Evolutionary conservation across 371 early-diverging fungal species (phyloP).

Genomic region (Mortierella sp.): DNA sequence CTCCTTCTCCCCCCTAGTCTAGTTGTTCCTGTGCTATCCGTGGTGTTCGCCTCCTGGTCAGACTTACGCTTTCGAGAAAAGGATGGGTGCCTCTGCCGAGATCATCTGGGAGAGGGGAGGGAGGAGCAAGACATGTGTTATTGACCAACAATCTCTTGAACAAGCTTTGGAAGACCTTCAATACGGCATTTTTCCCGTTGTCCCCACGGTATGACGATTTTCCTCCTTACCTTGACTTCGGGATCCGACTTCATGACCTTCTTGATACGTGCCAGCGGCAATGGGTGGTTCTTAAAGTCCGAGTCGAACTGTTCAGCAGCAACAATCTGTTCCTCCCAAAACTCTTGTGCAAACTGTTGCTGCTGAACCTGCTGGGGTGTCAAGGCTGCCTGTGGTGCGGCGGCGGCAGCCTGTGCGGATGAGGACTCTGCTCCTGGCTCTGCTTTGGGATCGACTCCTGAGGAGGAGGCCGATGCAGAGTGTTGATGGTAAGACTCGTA

Average conservation of each 20-base stretch:
- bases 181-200: no score
- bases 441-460: neutral
- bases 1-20: neutral
- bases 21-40: neutral
- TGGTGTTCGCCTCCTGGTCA: neutral
- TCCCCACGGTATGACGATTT: neutral
- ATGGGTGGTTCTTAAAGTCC: constrained; percentile 83
- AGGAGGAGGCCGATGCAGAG: constrained; percentile 4
- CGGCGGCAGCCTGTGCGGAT: neutral
- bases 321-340: constrained; percentile 63
- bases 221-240: constrained; percentile 75
- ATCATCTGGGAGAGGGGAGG: constrained; percentile 66
- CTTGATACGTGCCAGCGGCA: constrained; percentile 94
- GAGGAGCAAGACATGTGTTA: neutral
- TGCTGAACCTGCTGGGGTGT: constrained; percentile 35
- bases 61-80: constrained; percentile 56
- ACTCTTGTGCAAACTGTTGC: constrained; percentile 50
- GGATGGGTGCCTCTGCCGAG: constrained; percentile 68
- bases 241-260: constrained; percentile 97
- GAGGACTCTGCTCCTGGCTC: neutral
- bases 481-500: constrained; percentile 25
- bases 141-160: neutral
- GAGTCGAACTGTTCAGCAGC: constrained; percentile 61
- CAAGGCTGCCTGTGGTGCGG: neutral
- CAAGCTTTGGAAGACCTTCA: neutral